phyloP scores from a whole-genome alignment of 306 rosid species.

The Castanea mollissima region DNA sequence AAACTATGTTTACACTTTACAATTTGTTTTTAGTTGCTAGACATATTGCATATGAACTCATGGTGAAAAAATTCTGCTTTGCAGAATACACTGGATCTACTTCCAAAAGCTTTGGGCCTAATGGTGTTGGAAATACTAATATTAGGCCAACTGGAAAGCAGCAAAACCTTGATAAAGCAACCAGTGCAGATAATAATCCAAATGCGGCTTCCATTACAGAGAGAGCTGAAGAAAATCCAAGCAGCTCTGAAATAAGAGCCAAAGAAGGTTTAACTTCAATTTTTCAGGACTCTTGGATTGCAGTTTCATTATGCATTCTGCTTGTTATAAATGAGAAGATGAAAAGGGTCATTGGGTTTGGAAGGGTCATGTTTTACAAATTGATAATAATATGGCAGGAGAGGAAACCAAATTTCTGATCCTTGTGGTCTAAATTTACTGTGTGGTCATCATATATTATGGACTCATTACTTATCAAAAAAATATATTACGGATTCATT shows the following conservation, averaged over 20 bases:
- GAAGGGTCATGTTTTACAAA: neutral
- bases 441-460: neutral
- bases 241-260: slow-evolving; percentile 72
- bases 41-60: slow-evolving; percentile 18
- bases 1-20: neutral
- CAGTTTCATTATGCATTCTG: no score
- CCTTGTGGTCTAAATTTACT: neutral
- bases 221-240: slow-evolving; percentile 64
- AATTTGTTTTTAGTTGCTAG: neutral
- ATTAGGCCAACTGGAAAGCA: slow-evolving; percentile 26
- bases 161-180: slow-evolving; percentile 34
- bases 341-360: neutral
- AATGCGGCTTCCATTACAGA: slow-evolving; percentile 34
- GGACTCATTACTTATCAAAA: neutral
- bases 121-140: slow-evolving; percentile 30
- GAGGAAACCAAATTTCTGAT: neutral
- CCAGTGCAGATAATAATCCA: slow-evolving; percentile 14
- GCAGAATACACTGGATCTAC: slow-evolving; percentile 41
- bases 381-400: neutral
- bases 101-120: slow-evolving; percentile 38
- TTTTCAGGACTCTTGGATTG: slow-evolving; percentile 7
- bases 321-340: neutral
- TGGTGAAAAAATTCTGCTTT: slow-evolving; percentile 12
- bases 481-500: neutral
- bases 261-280: slow-evolving; percentile 68